Evolutionary conservation across 352 stramenopile species (phyloP), one percentile per base, ranked within the genome.

Genomic region (Phytopythium kandeliae): DNA sequence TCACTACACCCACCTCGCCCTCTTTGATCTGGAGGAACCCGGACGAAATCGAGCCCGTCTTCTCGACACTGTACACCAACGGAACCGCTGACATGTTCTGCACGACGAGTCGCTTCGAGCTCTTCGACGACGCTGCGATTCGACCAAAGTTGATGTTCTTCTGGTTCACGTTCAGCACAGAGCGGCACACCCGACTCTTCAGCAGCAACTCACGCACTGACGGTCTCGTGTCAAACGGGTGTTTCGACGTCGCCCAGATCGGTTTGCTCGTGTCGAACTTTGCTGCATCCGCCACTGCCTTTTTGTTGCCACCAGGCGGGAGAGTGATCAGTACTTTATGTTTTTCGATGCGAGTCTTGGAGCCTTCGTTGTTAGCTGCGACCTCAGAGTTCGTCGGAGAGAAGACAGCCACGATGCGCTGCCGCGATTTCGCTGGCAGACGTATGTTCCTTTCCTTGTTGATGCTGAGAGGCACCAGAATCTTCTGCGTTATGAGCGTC

Each of bases 101-200:
- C 15, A 96, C 81, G 25, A 93, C 57, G 22, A 96, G 58, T 33
- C 78, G 80, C 55, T 96, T 96, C 3, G 81, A 92, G 48, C 82
- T 94, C 56, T 89, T 92, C 8, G 78, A 87, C 15, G 80, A 92
- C 15, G 85, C 79, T 25, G 85, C 74, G 43, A 96, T 96, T 15
- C 85, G 78, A 1, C 85, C 85, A 53, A 96, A 96, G 58, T 96
- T 96, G 58, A 96, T 96, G 54, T 96, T 96, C 53, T 96, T 96
- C 62, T 96, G 85, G 51, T 96, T 96, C 45, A 96, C 84, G 40
- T 94, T 92, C 72, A 96, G 76, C 12, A 96, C 78, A 1, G 84
- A 94, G 17, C 84, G 81, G 35, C 79, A 94, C 11, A 96, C 82
- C 50, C 80, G 78, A 55, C 81, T 79, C 55, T 92, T 92, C 6